These are phyloP conservation scores for Enteropsectra breve DNA, from an alignment of 371 early-diverging fungal genomes.

Conservation along the genomic window DNA sequence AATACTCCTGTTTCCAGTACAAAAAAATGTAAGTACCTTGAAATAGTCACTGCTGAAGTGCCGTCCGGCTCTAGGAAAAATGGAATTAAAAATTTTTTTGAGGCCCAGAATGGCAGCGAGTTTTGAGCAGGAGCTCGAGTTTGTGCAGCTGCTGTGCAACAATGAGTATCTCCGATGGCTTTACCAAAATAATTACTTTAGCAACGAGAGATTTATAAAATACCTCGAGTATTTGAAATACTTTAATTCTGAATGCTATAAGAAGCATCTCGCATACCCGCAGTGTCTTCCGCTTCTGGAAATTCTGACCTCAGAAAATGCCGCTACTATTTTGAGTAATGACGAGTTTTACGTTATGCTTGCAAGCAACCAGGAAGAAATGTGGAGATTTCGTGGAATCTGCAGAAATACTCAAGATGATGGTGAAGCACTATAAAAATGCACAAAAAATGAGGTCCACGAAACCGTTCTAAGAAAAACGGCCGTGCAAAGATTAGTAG, in stretches of 20 bases:
- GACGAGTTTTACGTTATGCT: conserved; percentile 35
- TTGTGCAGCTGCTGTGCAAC: conserved; percentile 60
- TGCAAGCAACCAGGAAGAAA: conserved; percentile 23
- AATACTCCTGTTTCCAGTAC: background rate
- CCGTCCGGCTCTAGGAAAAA: background rate
- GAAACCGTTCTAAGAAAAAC: background rate
- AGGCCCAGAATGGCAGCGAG: conserved; percentile 1
- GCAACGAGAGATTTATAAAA: conserved; percentile 45
- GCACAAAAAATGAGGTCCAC: background rate
- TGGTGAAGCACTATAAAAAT: background rate
- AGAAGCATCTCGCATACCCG: conserved; percentile 57
- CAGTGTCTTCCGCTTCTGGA: conserved; percentile 55
- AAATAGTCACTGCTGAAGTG: background rate
- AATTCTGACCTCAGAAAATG: conserved; percentile 38
- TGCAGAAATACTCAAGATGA: background rate
- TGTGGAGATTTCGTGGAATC: conserved; percentile 21
- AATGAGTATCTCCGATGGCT: conserved; percentile 58
- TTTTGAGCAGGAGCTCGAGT: conserved; percentile 60
- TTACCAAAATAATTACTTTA: conserved; percentile 54
- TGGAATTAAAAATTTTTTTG: background rate
- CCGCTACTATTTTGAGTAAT: conserved; percentile 21
- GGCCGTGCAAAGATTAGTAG: conserved; percentile 6
- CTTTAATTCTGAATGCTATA: conserved; percentile 51
- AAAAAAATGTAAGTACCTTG: background rate
- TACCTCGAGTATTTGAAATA: conserved; percentile 55